Conservation (phyloP, 179 eudicot genomes). For the Spergularia azorica region DNA sequence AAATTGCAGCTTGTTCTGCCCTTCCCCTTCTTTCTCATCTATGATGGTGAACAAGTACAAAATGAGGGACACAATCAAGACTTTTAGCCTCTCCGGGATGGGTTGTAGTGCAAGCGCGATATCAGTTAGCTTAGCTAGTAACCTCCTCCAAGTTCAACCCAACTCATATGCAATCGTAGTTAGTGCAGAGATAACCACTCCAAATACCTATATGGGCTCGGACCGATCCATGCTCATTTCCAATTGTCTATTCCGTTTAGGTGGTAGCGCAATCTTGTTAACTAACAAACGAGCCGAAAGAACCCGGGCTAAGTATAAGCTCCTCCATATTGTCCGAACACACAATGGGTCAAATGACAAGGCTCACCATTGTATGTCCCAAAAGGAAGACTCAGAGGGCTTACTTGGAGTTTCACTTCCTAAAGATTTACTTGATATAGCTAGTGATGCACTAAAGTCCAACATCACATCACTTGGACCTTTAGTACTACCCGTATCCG, state of each 20-base stretch:
- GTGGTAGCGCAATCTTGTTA: background rate
- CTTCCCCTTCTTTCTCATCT: constrained; percentile 13
- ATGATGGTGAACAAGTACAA: constrained; percentile 10
- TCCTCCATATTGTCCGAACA: constrained; percentile 7
- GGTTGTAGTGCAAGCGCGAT: constrained; percentile 14
- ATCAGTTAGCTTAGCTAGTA: background rate
- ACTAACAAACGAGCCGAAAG: background rate
- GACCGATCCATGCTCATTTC: constrained; percentile 3
- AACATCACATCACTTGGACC: constrained; percentile 9
- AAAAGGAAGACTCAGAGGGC: constrained; percentile 10
- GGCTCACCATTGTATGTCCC: background rate
- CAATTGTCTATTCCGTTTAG: constrained; percentile 2
- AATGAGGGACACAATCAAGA: background rate
- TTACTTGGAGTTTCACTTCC: background rate
- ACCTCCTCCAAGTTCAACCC: background rate
- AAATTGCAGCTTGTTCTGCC: constrained; percentile 12
- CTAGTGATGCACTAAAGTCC: background rate
- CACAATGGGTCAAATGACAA: background rate
- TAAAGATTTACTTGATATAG: background rate
- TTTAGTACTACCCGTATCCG: constrained; percentile 12
- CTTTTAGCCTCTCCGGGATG: constrained; percentile 11
- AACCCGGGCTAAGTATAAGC: constrained; percentile 5
- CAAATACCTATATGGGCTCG: background rate
- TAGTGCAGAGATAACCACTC: constrained; percentile 10
- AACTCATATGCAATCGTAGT: constrained; percentile 9